A percentile compares a stretch with the other conserved stretches of the same genome.
Conservation (phyloP, 23 red algal species). For the Pyropia haitanensis region DNA sequence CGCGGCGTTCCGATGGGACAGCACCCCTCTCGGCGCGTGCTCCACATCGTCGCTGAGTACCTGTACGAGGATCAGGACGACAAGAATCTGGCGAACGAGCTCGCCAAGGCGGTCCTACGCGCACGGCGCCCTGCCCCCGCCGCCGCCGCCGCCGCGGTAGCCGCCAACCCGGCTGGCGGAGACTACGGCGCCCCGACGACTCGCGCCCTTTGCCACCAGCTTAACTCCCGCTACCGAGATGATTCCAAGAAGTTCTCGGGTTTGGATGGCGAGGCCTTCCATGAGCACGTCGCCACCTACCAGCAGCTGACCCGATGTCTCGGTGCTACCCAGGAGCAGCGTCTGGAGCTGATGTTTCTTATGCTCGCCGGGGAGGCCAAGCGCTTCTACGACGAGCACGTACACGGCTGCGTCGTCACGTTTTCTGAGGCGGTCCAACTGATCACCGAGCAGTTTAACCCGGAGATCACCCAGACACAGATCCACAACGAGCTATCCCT, state of each 20-base stretch:
- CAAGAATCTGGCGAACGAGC: neutral
- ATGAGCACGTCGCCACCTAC: conserved; percentile 9
- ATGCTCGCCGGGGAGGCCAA: conserved; percentile 6
- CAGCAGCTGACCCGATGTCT: neutral
- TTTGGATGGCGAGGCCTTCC: neutral
- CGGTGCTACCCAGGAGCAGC: neutral
- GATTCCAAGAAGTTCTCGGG: conserved; percentile 6
- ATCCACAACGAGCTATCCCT: conserved; percentile 10
- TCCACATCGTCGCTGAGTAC: neutral
- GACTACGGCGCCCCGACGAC: no score
- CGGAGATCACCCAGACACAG: neutral
- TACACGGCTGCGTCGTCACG: neutral
- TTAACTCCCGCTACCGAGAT: neutral
- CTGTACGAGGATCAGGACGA: neutral
- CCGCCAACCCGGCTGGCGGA: neutral
- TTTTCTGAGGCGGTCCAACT: conserved; percentile 4
- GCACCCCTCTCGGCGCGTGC: neutral
- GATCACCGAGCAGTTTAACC: conserved; percentile 4
- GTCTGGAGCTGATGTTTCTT: conserved; percentile 1
- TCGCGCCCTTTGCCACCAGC: no score
- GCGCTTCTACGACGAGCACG: neutral
- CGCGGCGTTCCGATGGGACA: neutral
- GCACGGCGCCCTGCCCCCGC: neutral
- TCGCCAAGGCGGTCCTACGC: neutral
- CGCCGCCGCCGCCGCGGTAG: neutral